Evolutionary conservation across 306 rosid species (phyloP).

Genomic region (Fagus sylvatica): DNA sequence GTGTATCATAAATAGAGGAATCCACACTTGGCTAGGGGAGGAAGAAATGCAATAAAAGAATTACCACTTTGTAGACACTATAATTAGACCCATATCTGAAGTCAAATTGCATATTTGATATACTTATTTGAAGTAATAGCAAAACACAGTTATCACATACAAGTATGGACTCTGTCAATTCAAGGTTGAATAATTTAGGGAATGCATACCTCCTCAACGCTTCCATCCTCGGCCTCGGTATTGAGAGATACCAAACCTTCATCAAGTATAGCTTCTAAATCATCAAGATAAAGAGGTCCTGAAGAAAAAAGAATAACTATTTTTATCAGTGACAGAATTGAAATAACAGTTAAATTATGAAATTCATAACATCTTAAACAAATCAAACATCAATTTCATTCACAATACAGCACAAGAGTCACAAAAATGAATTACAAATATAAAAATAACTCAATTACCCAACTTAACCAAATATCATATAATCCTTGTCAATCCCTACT

Average conservation of each 20-base stretch:
- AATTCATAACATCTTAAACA: background rate
- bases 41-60: background rate
- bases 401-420: background rate
- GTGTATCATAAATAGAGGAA: background rate
- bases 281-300: slow-evolving; percentile 73
- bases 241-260: slow-evolving; percentile 54
- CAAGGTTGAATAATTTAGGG: background rate
- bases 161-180: background rate
- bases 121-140: background rate
- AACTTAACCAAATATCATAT: background rate
- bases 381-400: background rate
- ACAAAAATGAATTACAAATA: background rate
- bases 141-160: background rate
- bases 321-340: background rate
- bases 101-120: background rate
- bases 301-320: background rate
- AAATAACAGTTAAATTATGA: background rate
- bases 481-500: background rate
- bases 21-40: background rate
- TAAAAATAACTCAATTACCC: background rate
- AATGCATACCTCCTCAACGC: slow-evolving; percentile 59
- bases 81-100: background rate
- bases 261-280: slow-evolving; percentile 55
- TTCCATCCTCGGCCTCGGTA: slow-evolving; percentile 61
- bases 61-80: background rate